Base-by-base conservation (phyloP, 108 stramenopile genomes). In the Skeletonema grethae region DNA sequence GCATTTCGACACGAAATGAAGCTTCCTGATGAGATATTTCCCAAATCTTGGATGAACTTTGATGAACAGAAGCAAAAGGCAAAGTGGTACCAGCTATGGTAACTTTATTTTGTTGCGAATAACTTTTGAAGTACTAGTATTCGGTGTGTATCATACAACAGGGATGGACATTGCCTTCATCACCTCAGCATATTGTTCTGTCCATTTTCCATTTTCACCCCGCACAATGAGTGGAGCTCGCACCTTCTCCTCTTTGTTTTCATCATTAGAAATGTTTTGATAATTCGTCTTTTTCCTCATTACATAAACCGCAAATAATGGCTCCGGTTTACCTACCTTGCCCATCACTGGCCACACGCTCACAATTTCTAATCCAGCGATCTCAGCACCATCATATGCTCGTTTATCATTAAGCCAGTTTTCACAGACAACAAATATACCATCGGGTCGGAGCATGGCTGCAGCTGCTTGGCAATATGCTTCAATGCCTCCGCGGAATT, bases 401-500 rank as follows among this genome's bases (percentile, higher is more conserved):
- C 88, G 68, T 34, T 85, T 58, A 56, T 86, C 48, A 62, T 88
- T 86, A 24, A 76, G 35, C 88, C 88, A 88, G 70, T 88, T 88
- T 57, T 85, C 88, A 53, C 88, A 88, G 0, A 88, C 88, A 7
- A 75, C 74, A 48, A 88, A 88, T 41, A 60, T 5, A 38, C 85
- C 85, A 9, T 77, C 36, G 7, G 67, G 68, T 5, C 48, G 28
- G 32, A 89, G 46, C 43, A 76, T 41, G 2, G 63, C 60, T 34
- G 85, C 66, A 12, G 87, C 90, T 6, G 86, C 82, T 58, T 75
- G 41, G 56, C 86, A 87, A 63, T 91, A 91, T 0, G 76, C 88
- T 61, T 91, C 90, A 29, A 91, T 76, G 13, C 88, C 88, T 20
- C 90, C 90, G 11, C 90, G 86, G 57, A 91, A 87, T 77, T 91